Evolutionary conservation across 257 asterid species (phyloP).

Genomic region (Gentiana dahurica): DNA sequence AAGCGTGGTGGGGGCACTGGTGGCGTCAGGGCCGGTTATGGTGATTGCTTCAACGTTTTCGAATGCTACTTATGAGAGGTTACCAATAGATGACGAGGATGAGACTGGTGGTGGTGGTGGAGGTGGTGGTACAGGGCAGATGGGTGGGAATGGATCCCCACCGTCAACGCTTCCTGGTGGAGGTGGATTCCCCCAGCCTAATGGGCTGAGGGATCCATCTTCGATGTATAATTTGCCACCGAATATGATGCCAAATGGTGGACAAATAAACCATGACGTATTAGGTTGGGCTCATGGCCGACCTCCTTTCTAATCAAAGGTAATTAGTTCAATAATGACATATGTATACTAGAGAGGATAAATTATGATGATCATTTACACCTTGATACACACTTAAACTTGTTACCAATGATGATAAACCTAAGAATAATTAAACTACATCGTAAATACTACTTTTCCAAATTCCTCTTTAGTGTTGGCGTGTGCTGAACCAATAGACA

Average conservation of each 20-base stretch:
- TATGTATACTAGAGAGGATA: too few species aligned
- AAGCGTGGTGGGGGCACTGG: slow-evolving; percentile 49
- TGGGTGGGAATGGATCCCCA: slow-evolving; percentile 24
- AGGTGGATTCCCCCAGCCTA: slow-evolving; percentile 19
- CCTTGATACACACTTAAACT: too few species aligned
- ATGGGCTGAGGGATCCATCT: slow-evolving; percentile 30
- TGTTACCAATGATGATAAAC: too few species aligned
- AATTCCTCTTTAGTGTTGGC: too few species aligned
- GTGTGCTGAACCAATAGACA: too few species aligned
- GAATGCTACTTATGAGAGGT: slow-evolving; percentile 57
- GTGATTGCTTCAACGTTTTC: slow-evolving; percentile 59
- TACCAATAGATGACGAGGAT: slow-evolving; percentile 54
- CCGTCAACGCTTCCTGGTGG: slow-evolving; percentile 15
- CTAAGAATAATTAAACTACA: too few species aligned
- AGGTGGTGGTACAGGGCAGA: slow-evolving; percentile 7
- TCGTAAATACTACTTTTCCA: too few species aligned
- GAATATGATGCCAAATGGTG: slow-evolving; percentile 32
- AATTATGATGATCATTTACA: too few species aligned
- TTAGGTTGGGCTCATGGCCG: slow-evolving; percentile 52
- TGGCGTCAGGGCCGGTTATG: slow-evolving; percentile 65
- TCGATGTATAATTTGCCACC: slow-evolving; percentile 27
- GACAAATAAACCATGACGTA: slow-evolving; percentile 40
- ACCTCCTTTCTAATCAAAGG: slow-evolving; percentile 26
- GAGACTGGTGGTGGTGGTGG: slow-evolving; percentile 16
- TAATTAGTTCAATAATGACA: neutral